Base-by-base conservation (phyloP, 306 rosid species). In the Sesbania bispinosa region DNA sequence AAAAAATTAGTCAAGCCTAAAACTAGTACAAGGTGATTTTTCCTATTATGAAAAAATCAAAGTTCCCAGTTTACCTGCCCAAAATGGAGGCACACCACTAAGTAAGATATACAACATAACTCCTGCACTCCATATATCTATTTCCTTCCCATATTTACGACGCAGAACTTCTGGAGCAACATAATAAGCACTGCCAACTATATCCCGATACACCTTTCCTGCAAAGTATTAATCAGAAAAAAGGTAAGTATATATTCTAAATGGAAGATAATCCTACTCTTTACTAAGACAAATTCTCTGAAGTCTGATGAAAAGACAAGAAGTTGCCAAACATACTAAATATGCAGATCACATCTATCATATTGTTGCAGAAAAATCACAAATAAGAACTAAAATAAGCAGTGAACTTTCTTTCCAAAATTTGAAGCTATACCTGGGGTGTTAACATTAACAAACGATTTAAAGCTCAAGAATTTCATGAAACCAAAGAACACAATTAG, bases 11-110 rank as follows among this genome's bases (percentile, higher is more conserved):
- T 64, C 53, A 64, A 38, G 66, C 52, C 35, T 19, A 20, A 27
- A 27, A 15, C 64, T 16, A 59, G 55, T 39, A 62, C 73, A 42
- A 45, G 43, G 10, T 29, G 19, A 60, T 27, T 4, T 54, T 24
- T 21, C 33, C 48, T 67, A 13, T 36, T 20, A 50, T 3, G 42
- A 23, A 39, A 54, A 62, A 4, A 41, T 62, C 1, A 43, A 53
- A 74, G 45, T 7, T n/a, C 38, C 7, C 26, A 43, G 6, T 65
- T 69, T 57, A 93, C 98, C 98, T 55, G 96, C 96, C 98, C 98
- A 92, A 79, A 91, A 91, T 64, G 97, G 97, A 80, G 97, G 97
- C 13, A 87, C 96, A 10, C 97, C 97, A 59, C 96, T 82, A 29
- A 88, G 89, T 82, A 91, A 83, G 81, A 91, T 83, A 66, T 91